Conservation (phyloP, 176 grass and related monocot genomes). For the Alopecurus myosuroides region DNA sequence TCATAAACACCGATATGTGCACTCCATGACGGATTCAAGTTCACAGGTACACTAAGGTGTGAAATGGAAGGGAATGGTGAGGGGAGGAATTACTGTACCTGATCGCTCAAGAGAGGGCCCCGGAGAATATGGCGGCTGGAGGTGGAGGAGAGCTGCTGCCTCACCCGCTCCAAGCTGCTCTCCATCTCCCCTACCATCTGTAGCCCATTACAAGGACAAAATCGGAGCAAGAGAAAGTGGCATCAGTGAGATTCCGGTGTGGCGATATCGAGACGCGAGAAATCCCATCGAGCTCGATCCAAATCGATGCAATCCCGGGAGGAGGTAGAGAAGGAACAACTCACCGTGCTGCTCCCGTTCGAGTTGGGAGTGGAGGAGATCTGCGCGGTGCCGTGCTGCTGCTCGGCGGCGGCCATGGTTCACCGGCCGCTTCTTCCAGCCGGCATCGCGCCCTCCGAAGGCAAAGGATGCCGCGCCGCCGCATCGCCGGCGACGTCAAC, state of each 20-base stretch:
- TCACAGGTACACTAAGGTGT: neutral
- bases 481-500: too few relatives aligned
- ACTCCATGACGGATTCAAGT: neutral
- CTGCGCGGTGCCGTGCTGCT: too few relatives aligned
- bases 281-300: neutral
- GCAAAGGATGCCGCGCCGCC: too few relatives aligned
- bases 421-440: too few relatives aligned
- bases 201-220: neutral
- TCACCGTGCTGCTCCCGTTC: constrained; percentile 49
- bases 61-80: neutral
- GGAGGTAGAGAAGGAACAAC: neutral
- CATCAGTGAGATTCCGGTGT: constrained; percentile 13
- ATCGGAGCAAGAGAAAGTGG: neutral
- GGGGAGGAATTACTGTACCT: constrained; percentile 38
- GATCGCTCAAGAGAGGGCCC: constrained; percentile 84
- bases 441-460: too few relatives aligned
- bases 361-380: too few relatives aligned
- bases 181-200: constrained; percentile 62
- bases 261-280: neutral
- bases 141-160: constrained; percentile 69
- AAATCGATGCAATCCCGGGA: neutral
- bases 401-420: too few relatives aligned
- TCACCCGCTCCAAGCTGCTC: constrained; percentile 84
- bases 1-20: too few relatives aligned
- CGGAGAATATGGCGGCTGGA: constrained; percentile 71